Percentiles rank a stretch among this genome's conserved stretches.
phyloP scores from a whole-genome alignment of 805 yeast genomes.

The Candida corydali region DNA sequence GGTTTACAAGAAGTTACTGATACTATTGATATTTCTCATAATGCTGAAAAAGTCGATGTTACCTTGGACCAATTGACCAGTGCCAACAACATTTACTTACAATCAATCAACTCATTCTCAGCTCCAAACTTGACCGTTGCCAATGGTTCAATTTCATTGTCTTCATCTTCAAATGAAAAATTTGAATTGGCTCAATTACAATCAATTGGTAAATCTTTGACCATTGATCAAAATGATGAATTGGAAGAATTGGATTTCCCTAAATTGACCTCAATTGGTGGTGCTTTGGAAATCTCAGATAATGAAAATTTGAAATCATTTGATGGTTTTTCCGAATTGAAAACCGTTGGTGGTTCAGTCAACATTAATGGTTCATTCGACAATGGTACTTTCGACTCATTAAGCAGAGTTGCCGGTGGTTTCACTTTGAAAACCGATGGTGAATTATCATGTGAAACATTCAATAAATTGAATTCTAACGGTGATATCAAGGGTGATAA shows the following conservation, averaged over 20 bases:
- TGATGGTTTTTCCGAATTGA: constrained; percentile 69
- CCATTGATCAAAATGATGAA: constrained; percentile 69
- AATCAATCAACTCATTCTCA: constrained; percentile 71
- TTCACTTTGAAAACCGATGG: constrained; percentile 73
- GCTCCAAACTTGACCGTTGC: constrained; percentile 64
- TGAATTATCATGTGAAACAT: constrained; percentile 76
- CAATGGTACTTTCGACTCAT: constrained; percentile 69
- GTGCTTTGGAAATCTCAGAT: constrained; percentile 89
- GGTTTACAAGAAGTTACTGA: constrained; percentile 70
- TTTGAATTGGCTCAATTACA: constrained; percentile 53
- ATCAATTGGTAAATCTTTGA: constrained; percentile 74
- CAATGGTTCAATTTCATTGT: constrained; percentile 79
- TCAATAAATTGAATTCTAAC: constrained; percentile 64
- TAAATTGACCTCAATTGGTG: constrained; percentile 70
- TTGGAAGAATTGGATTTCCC: constrained; percentile 68
- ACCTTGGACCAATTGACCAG: constrained; percentile 64
- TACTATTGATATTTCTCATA: constrained; percentile 75
- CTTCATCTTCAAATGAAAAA: constrained; percentile 61
- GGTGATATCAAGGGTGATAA: constrained; percentile 91
- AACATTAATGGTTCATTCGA: constrained; percentile 74
- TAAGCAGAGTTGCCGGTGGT: constrained; percentile 87
- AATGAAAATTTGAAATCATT: constrained; percentile 67
- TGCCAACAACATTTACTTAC: constrained; percentile 88
- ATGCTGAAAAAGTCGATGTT: constrained; percentile 73
- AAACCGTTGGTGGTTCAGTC: constrained; percentile 85